These are phyloP conservation scores for Epichloe scottii DNA, from an alignment of 2,329 filamentous ascomycete species.

Conservation along the genomic window DNA sequence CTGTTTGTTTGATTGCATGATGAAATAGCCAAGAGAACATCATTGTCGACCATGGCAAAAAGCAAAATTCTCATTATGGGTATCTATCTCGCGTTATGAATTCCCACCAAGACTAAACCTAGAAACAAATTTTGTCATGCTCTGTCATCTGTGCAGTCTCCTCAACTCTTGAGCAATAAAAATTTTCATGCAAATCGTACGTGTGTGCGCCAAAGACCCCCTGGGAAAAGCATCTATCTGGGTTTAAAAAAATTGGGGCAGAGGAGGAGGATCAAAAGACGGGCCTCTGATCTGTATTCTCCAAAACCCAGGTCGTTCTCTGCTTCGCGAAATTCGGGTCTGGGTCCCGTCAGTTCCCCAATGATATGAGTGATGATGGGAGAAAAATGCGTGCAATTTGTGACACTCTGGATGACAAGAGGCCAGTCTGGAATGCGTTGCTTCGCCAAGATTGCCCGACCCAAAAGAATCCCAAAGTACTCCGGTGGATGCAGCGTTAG, in stretches of 20 bases:
- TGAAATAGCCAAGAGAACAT: slow-evolving; percentile 3
- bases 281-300: not conserved
- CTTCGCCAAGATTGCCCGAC: not conserved
- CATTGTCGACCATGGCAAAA: not conserved
- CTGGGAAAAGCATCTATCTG: not conserved
- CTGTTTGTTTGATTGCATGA: slow-evolving; percentile 4
- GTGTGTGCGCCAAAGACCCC: not conserved
- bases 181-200: slow-evolving; percentile 2
- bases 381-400: not conserved
- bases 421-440: not conserved
- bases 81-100: slow-evolving; percentile 10
- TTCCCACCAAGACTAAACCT: not conserved
- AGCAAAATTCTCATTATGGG: slow-evolving; percentile 8
- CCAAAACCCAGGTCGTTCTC: not conserved
- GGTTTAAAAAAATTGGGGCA: not conserved
- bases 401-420: not conserved
- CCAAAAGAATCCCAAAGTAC: not conserved
- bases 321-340: too few species aligned
- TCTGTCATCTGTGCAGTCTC: not conserved
- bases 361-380: not conserved
- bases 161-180: not conserved
- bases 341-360: not conserved
- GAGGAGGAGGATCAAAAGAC: not conserved
- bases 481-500: not conserved
- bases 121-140: too few species aligned